Evolutionary conservation across 148 eudicot genomes (phyloP).

Genomic region (Silene conica): DNA sequence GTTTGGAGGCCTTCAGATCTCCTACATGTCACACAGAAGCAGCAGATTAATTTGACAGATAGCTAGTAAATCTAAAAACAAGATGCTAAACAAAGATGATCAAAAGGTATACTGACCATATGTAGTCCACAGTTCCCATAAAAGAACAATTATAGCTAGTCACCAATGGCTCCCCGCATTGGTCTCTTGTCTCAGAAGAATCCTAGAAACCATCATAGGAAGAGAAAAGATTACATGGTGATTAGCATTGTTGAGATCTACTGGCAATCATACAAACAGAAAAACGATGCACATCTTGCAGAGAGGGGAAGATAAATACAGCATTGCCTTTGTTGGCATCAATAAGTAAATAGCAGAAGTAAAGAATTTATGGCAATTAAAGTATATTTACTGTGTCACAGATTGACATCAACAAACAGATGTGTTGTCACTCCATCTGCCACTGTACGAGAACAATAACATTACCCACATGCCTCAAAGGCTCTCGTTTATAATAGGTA

Average conservation of each 20-base stretch:
- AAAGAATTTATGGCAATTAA: not conserved
- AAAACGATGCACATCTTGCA: not conserved
- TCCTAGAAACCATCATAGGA: conserved; percentile 39
- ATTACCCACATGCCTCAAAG: not conserved
- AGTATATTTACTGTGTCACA: not conserved
- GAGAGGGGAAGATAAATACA: not conserved
- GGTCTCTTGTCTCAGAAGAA: conserved; percentile 67
- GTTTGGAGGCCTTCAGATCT: conserved; percentile 91
- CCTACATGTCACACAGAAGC: conserved; percentile 42
- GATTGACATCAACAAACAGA: not conserved
- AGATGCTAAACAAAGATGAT: conserved; percentile 10
- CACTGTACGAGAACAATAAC: not conserved
- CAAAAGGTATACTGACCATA: conserved; percentile 48
- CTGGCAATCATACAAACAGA: not conserved
- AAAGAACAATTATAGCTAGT: conserved; percentile 81
- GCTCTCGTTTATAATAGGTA: not conserved
- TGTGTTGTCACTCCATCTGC: not conserved
- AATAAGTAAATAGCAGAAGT: not conserved
- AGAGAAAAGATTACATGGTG: not conserved
- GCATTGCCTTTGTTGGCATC: not conserved
- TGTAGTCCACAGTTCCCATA: conserved; percentile 90
- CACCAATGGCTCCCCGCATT: conserved; percentile 78
- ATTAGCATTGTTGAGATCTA: not conserved
- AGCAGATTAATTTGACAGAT: conserved; percentile 1
- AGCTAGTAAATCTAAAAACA: not conserved